Conservation (phyloP, 805 yeast species). For the Cyberlindnera xylosilytica region DNA sequence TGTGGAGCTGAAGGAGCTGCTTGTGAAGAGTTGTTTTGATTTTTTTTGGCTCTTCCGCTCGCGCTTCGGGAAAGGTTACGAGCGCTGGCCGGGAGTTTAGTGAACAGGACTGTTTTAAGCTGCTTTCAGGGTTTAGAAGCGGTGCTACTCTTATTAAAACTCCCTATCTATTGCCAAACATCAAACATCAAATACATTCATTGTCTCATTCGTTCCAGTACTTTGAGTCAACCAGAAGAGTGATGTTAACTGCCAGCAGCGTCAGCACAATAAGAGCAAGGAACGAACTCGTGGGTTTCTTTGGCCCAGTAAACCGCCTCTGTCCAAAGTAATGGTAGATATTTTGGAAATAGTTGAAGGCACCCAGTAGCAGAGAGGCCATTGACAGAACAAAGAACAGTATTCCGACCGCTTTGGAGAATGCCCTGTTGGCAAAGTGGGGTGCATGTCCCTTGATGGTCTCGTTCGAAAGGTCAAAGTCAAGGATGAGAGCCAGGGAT, state of each 20-base stretch:
- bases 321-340: conserved; percentile 17
- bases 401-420: conserved; percentile 15
- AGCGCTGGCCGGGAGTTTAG: too few species aligned
- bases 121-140: too few species aligned
- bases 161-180: too few species aligned
- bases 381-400: conserved; percentile 15
- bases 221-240: conserved; percentile 16
- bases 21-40: not conserved
- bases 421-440: conserved; percentile 4
- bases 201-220: conserved; percentile 5
- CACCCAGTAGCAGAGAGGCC: conserved; percentile 15
- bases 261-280: conserved; percentile 7
- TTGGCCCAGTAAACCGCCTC: conserved; percentile 12
- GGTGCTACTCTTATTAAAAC: too few species aligned
- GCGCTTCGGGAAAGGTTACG: too few species aligned
- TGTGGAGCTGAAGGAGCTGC: not conserved
- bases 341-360: conserved; percentile 22
- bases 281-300: conserved; percentile 12
- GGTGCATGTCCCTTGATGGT: conserved; percentile 4
- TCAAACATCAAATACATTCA: too few species aligned
- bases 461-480: conserved; percentile 14
- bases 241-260: conserved; percentile 17
- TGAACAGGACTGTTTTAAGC: too few species aligned
- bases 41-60: not conserved
- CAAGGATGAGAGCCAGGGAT: conserved; percentile 21